Percentiles rank a stretch among this genome's conserved stretches.
phyloP scores from a whole-genome alignment of 352 stramenopile species.

The Globisporangium spiculum region DNA sequence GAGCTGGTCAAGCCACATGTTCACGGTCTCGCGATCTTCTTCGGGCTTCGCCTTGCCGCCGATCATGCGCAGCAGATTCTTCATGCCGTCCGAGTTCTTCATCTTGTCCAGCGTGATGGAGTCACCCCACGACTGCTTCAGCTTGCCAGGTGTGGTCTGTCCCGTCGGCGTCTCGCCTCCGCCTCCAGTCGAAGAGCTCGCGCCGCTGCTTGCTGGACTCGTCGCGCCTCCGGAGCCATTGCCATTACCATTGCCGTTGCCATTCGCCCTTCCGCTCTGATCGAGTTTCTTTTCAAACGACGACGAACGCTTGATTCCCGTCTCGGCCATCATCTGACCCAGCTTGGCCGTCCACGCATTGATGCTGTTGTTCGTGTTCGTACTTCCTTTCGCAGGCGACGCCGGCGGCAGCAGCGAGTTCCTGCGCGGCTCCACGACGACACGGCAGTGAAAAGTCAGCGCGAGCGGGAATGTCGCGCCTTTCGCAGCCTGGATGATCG shows the following conservation, averaged over 20 bases:
- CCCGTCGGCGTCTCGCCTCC: constrained; percentile 20
- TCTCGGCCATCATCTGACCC: constrained; percentile 34
- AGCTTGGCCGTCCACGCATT: constrained; percentile 49
- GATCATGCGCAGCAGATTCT: constrained; percentile 78
- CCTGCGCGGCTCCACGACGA: constrained; percentile 3
- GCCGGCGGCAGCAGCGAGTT: constrained; percentile 21
- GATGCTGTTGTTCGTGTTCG: constrained; percentile 3
- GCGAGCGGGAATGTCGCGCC: constrained; percentile 62
- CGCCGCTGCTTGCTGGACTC: constrained; percentile 20
- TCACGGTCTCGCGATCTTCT: constrained; percentile 58
- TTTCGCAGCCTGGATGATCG: constrained; percentile 69
- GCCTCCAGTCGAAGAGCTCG: constrained; percentile 1
- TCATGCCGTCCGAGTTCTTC: constrained; percentile 61
- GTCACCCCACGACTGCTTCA: constrained; percentile 30
- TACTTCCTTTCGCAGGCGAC: constrained; percentile 38
- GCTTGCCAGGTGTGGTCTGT: constrained; percentile 29
- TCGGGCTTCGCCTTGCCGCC: constrained; percentile 51
- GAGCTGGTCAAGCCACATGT: constrained; percentile 58
- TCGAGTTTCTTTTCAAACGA: constrained; percentile 55
- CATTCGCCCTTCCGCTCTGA: constrained; percentile 13
- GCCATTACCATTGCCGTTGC: background rate
- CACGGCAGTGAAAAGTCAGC: constrained; percentile 56
- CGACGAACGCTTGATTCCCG: constrained; percentile 35
- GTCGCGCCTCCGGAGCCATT: constrained; percentile 6
- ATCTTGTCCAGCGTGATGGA: constrained; percentile 59